Conservation (phyloP, 2,329 filamentous ascomycete genomes). For the Ascochyta clinopodiicola region DNA sequence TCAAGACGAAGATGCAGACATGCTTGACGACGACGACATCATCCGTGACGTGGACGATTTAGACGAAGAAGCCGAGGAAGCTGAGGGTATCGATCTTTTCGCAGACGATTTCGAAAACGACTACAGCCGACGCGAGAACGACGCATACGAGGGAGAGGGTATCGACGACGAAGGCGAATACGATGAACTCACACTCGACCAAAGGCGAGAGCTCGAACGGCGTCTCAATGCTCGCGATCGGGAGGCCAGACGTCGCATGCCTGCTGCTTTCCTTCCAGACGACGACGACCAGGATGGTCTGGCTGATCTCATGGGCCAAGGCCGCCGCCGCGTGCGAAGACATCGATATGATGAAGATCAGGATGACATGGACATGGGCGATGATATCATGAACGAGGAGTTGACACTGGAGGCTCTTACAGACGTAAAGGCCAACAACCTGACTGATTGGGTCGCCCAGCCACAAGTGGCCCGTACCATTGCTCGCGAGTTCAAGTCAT, state of each 20-base stretch:
- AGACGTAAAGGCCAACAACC: slow-evolving; percentile 89
- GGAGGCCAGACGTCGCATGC: slow-evolving; percentile 70
- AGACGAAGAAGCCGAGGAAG: slow-evolving; percentile 73
- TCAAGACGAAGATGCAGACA: slow-evolving; percentile 72
- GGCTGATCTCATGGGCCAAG: slow-evolving; percentile 74
- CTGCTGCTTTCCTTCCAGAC: slow-evolving; percentile 75
- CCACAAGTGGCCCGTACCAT: slow-evolving; percentile 91
- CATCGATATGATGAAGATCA: slow-evolving; percentile 94
- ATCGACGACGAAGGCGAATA: slow-evolving; percentile 85
- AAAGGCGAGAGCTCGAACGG: slow-evolving; percentile 73
- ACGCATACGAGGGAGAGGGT: slow-evolving; percentile 71
- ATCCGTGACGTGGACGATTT: slow-evolving; percentile 70
- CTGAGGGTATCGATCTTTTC: slow-evolving; percentile 75
- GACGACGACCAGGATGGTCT: slow-evolving; percentile 88
- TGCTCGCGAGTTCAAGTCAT: slow-evolving; percentile 95
- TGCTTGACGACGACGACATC: slow-evolving; percentile 72
- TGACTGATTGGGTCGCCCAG: slow-evolving; percentile 94
- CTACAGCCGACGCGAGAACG: slow-evolving; percentile 61
- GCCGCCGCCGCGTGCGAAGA: slow-evolving; percentile 80
- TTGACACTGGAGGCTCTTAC: slow-evolving; percentile 88
- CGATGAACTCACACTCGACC: slow-evolving; percentile 70
- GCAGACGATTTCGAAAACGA: slow-evolving; percentile 71
- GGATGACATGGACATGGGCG: slow-evolving; percentile 86
- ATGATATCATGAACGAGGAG: slow-evolving; percentile 95
- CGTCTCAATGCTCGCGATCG: slow-evolving; percentile 76